phyloP scores from a whole-genome alignment of 257 asterid species.

The Nicotiana attenuata region DNA sequence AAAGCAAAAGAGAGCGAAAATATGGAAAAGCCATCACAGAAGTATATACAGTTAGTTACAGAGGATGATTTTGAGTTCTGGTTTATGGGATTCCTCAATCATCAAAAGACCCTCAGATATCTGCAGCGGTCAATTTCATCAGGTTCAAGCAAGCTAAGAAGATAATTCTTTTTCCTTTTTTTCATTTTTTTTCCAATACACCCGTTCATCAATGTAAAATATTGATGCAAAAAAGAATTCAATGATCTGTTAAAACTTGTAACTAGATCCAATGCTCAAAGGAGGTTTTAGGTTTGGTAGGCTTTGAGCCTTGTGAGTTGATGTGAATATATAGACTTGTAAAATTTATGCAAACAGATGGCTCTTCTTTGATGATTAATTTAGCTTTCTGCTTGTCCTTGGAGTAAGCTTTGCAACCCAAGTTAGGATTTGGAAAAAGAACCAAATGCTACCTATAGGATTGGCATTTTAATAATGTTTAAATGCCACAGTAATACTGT shows the following conservation, averaged over 20 bases:
- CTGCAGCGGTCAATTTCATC: conserved; percentile 23
- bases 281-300: neutral
- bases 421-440: neutral
- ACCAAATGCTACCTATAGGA: neutral
- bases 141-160: conserved; percentile 4
- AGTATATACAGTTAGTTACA: conserved; percentile 39
- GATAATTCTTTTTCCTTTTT: neutral
- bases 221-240: neutral
- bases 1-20: conserved; percentile 26
- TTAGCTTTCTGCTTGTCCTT: neutral
- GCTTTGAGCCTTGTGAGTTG: neutral
- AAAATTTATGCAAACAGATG: neutral
- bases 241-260: neutral
- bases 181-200: neutral
- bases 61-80: conserved; percentile 46
- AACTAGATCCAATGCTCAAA: neutral
- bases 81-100: conserved; percentile 54
- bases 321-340: neutral
- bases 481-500: neutral
- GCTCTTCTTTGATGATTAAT: neutral
- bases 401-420: neutral
- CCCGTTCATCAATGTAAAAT: neutral
- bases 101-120: conserved; percentile 30
- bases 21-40: conserved; percentile 30
- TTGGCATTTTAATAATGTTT: neutral